Percentiles rank a stretch among this genome's conserved stretches.
Conservation (phyloP, 768 basidiomycete species). For the Artomyces pyxidatus region DNA sequence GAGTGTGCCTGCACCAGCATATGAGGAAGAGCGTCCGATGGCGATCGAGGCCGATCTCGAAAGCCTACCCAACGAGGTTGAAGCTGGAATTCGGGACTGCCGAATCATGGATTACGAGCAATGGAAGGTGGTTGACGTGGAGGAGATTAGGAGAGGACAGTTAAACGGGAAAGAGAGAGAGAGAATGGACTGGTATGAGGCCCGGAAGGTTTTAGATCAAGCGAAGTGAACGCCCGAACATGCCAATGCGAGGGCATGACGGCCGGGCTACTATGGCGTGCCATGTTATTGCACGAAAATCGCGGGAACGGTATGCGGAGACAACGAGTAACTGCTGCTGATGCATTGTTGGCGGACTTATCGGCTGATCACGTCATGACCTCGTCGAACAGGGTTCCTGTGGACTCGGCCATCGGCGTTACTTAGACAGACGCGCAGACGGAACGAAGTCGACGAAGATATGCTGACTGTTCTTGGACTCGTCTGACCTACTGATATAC, state of each 20-base stretch:
- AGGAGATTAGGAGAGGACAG: conserved; percentile 58
- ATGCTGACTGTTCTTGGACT: too few relatives aligned
- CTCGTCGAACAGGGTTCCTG: not conserved
- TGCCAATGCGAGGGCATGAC: too few relatives aligned
- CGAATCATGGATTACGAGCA: conserved; percentile 55
- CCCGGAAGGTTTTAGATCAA: conserved; percentile 23
- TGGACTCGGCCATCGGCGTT: too few relatives aligned
- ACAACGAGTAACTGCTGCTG: not conserved
- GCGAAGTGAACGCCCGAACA: not conserved
- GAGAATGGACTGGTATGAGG: conserved; percentile 66
- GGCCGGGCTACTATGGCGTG: not conserved
- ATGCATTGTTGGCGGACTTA: not conserved
- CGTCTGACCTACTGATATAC: too few relatives aligned
- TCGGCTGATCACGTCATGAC: too few relatives aligned
- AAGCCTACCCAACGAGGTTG: conserved; percentile 39
- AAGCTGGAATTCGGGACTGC: conserved; percentile 31
- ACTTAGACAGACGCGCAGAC: too few relatives aligned
- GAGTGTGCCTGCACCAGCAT: not conserved
- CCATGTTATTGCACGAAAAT: not conserved
- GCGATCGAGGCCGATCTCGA: conserved; percentile 32
- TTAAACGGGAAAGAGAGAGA: conserved; percentile 62
- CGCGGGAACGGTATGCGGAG: too few relatives aligned
- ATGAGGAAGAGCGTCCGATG: conserved; percentile 15
- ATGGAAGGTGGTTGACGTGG: conserved; percentile 69
- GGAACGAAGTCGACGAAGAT: too few relatives aligned